Evolutionary conservation across 1,284 basidiomycete species (phyloP).

Genomic region (Melampsora americana): DNA sequence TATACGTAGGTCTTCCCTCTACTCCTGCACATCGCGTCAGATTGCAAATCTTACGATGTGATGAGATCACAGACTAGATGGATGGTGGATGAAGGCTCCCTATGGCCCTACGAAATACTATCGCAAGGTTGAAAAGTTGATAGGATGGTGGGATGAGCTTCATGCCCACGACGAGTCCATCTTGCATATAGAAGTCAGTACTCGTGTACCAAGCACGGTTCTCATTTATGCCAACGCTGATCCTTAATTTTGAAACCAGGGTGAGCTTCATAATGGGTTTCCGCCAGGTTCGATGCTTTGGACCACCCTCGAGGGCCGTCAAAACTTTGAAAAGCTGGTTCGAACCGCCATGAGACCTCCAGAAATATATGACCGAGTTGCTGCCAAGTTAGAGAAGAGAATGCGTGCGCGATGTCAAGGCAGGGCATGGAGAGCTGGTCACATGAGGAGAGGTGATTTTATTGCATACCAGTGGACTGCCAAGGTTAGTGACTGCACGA

Average conservation of each 20-base stretch:
- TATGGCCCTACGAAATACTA: conserved; percentile 28
- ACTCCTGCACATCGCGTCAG: not conserved
- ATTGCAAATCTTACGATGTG: not conserved
- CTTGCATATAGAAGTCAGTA: conserved; percentile 41
- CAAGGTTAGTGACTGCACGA: conserved; percentile 15
- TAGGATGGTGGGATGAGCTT: conserved; percentile 37
- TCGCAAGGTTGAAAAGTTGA: conserved; percentile 12
- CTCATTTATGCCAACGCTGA: not conserved
- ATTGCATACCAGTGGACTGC: conserved; percentile 16
- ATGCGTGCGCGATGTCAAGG: conserved; percentile 41
- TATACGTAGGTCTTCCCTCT: conserved; percentile 15
- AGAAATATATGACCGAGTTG: conserved; percentile 26
- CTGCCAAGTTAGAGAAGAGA: conserved; percentile 31
- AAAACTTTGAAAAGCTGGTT: conserved; percentile 30
- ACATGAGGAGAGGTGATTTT: conserved; percentile 42
- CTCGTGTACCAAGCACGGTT: not conserved
- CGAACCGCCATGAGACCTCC: conserved; percentile 16
- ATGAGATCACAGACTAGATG: conserved; percentile 13
- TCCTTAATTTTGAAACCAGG: conserved; percentile 4
- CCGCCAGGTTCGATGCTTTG: conserved; percentile 42
- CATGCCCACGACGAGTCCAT: conserved; percentile 30
- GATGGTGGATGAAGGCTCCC: conserved; percentile 45
- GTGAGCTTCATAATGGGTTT: conserved; percentile 39
- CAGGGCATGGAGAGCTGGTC: conserved; percentile 30
- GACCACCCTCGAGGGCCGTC: conserved; percentile 24